Conservation (phyloP, 2,329 filamentous ascomycete species). For the Nemania diffusa region DNA sequence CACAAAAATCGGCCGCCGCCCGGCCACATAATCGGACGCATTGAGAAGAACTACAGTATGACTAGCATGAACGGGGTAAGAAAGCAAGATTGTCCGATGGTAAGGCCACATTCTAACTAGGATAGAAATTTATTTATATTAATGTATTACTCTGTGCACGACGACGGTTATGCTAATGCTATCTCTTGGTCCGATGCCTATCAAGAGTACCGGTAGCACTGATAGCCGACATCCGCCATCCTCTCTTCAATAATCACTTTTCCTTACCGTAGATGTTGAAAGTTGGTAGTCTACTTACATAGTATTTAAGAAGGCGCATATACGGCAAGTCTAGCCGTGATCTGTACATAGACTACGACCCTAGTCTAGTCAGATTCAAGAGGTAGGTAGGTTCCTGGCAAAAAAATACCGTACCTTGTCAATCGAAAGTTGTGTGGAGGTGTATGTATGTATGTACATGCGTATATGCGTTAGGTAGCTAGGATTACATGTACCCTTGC, state of each 20-base stretch:
- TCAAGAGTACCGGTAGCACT: not conserved
- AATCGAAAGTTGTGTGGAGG: not conserved
- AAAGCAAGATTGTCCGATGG: not conserved
- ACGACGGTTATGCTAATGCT: not conserved
- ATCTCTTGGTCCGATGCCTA: not conserved
- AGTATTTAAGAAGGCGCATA: not conserved
- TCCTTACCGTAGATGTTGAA: not conserved
- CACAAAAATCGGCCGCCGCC: slow-evolving; percentile 22
- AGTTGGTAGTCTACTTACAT: not conserved
- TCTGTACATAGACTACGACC: not conserved
- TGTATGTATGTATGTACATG: not conserved
- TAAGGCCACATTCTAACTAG: not conserved
- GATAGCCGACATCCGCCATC: not conserved
- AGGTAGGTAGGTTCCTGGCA: not conserved
- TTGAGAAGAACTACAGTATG: slow-evolving; percentile 7
- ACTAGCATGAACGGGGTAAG: not conserved
- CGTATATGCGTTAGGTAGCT: not conserved
- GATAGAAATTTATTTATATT: not conserved
- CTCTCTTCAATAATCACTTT: not conserved
- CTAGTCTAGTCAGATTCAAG: not conserved
- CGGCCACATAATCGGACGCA: slow-evolving; percentile 26
- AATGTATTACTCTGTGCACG: not conserved
- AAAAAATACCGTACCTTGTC: not conserved
- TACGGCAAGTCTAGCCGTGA: slow-evolving; percentile 24
- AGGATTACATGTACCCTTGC: not conserved